Base-by-base conservation (phyloP, 768 basidiomycete genomes). In the Cystofilobasidium capitatum region DNA sequence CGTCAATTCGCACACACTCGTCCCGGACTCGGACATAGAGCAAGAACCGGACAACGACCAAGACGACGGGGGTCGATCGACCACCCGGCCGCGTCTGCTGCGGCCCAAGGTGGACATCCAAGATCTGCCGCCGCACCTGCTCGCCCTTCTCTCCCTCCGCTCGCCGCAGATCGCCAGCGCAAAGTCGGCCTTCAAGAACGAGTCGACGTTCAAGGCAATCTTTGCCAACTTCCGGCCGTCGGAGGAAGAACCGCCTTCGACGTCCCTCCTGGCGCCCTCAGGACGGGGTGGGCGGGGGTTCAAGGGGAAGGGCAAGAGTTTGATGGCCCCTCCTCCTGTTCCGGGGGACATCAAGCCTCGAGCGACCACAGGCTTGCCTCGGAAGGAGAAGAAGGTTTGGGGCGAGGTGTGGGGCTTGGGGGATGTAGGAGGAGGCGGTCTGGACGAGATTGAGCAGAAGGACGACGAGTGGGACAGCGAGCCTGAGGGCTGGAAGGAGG, bases 401-500 rank as follows among this genome's bases (percentile, higher is more conserved):
- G 44, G 65, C 2, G 65, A 66, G 39, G 58, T 66, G 2, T 66
- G 65, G 65, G 65, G 65, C 13, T 17, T 60, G 0, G 65, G 65
- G 6, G 65, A 66, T 12, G 51, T 55, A 14, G 51, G 51, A 2
- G 31, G 39, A 13, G 59, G 26, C 24, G 65, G 60, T 42, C 36
- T 66, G 35, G 58, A 37, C 14, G 58, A 49, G 44, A 58, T 24
- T 39, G 65, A 47, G 35, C 45, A 59, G 40, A 57, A 54, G 45
- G 65, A 66, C 58, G 65, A 66, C n/a, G 65, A 66, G 31, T 66
- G 65, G 65, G 65, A 55, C 14, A 66, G 65, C 45, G 65, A 66
- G 65, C 57, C 58, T 2, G 65, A 66, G 35, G 65, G 65, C 8
- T 66, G 65, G 65, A 66, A 66, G 65, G 65, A 58, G 17, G 44